Evolutionary conservation across 768 basidiomycete genomes (phyloP), one percentile per base, ranked within the genome.

Genomic region (Tulasnella sp.): DNA sequence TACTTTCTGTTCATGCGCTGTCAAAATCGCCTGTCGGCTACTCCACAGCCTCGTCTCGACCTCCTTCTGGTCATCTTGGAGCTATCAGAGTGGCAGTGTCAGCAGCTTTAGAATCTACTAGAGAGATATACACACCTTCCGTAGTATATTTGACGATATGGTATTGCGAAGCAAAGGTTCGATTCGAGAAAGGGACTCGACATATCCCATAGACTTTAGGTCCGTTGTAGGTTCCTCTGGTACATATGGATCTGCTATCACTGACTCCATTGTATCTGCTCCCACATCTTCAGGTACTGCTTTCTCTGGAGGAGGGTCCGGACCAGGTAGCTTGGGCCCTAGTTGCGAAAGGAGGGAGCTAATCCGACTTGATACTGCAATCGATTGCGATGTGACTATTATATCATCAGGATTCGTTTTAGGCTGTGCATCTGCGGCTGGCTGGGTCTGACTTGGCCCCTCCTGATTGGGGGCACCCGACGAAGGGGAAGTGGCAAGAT

Each of bases 1-100:
- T 63, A 88, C 78, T 70, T 82, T 88, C 45, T 84, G 81, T 63
- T 86, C 80, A 62, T 88, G 83, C 65, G 81, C 82, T 61, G 71
- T 73, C 56, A 80, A 76, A 60, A 92, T 80, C 4, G 73, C 74
- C 30, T 74, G 72, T 56, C 89, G 76, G 64, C 86, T 86, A 60
- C 80, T 75, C 81, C 80, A 88, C 34, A 90, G 70, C 60, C 76
- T 77, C 62, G 73, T 76, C 69, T 92, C 89, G 32, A 90, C 73
- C 23, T 75, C 73, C 58, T 81, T 75, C 71, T 92, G 89, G 51
- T 86, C 84, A 55, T 78, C 70, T 70, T 81, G 85, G 66, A 92
- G 73, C 88, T 88, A 66, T 23, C 49, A 26, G 23, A 50, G 21
- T 24, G 32, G 29, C 32, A 24, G 17, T n/a, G 21, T 54, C 21